Evolutionary conservation across 345 rosid genomes (phyloP).

Genomic region (Moricandia arvensis): DNA sequence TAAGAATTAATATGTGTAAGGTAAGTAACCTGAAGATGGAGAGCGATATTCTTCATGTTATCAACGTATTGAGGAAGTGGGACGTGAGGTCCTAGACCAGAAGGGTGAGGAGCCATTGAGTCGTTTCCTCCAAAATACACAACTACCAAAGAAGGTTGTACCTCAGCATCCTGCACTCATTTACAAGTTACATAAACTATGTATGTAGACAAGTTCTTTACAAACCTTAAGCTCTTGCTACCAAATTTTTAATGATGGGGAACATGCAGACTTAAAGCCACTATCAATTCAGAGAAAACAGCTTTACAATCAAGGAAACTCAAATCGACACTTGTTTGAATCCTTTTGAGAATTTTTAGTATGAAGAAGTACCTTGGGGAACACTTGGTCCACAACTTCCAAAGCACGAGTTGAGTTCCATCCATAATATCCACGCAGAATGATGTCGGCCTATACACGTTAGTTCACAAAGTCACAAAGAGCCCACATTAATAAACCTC

Average conservation of each 20-base stretch:
- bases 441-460: constrained; percentile 70
- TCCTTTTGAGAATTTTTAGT: no score
- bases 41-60: constrained; percentile 76
- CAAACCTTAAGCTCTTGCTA: no score
- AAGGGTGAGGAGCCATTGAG: constrained; percentile 92
- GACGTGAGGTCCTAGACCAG: constrained; percentile 94
- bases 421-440: constrained; percentile 83
- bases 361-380: constrained; percentile 91
- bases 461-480: constrained; percentile 11
- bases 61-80: constrained; percentile 74
- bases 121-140: constrained; percentile 98
- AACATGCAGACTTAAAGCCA: no score
- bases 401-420: constrained; percentile 97
- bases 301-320: no score
- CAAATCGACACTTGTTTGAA: no score
- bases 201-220: no score
- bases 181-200: no score
- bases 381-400: constrained; percentile 69
- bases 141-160: constrained; percentile 77
- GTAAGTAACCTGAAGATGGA: constrained; percentile 67
- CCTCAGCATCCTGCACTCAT: constrained; percentile 55
- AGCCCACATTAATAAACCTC: constrained; percentile 8
- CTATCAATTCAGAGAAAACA: no score
- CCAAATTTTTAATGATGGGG: no score
- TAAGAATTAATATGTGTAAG: neutral